Evolutionary conservation across 805 yeast species (phyloP).

Genomic region (Clavispora asparagi): DNA sequence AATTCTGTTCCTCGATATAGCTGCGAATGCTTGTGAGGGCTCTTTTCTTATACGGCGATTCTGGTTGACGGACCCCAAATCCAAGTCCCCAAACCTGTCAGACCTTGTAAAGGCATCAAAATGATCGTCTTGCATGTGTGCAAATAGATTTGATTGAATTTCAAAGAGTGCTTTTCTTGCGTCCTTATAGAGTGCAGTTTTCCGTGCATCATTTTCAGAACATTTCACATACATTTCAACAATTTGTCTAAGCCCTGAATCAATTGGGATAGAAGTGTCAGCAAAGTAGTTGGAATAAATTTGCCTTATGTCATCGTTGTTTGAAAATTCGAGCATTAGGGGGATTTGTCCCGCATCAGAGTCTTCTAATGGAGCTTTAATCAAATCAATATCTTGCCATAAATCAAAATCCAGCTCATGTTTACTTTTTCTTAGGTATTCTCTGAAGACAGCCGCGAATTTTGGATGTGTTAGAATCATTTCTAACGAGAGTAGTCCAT

Average conservation of each 20-base stretch:
- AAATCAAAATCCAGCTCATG: conserved; percentile 39
- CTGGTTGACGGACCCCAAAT: background rate
- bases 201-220: conserved; percentile 3
- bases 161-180: conserved; percentile 59
- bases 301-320: conserved; percentile 47
- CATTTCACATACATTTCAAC: conserved; percentile 8
- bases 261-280: conserved; percentile 5
- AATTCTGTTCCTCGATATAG: background rate
- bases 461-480: conserved; percentile 6
- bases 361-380: conserved; percentile 71
- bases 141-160: conserved; percentile 51
- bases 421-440: conserved; percentile 8
- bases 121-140: conserved; percentile 47
- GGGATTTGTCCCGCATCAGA: conserved; percentile 24
- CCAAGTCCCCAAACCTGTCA: conserved; percentile 21
- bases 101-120: conserved; percentile 58
- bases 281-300: conserved; percentile 44
- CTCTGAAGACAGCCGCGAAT: conserved; percentile 9
- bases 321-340: conserved; percentile 38
- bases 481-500: conserved; percentile 3
- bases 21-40: background rate
- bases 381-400: conserved; percentile 62
- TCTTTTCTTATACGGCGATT: background rate
- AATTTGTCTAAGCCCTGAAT: background rate
- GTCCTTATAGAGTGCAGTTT: conserved; percentile 31